These are phyloP conservation scores for Priceomyces haplophilus DNA, from an alignment of 805 yeast genomes.

Conservation along the genomic window DNA sequence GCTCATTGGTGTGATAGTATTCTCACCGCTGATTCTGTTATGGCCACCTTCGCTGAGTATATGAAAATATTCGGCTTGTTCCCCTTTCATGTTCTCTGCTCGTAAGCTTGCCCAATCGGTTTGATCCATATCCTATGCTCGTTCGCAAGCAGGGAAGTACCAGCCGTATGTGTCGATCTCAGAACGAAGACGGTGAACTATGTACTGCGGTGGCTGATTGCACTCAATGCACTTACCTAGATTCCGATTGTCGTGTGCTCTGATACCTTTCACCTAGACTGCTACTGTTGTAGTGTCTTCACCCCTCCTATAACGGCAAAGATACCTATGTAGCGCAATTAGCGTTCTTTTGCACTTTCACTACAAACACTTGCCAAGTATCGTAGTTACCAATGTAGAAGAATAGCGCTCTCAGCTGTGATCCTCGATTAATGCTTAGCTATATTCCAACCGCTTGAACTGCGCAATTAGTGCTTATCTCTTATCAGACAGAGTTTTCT, in stretches of 20 bases:
- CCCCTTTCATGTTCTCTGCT: constrained; percentile 11
- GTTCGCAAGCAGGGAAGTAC: too few relatives aligned
- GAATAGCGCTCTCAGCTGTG: neutral
- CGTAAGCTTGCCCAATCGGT: constrained; percentile 15
- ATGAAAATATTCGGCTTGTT: constrained; percentile 13
- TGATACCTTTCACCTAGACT: too few relatives aligned
- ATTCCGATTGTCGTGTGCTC: too few relatives aligned
- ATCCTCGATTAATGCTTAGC: neutral
- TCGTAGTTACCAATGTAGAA: neutral
- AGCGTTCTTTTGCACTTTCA: too few relatives aligned
- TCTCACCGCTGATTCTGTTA: neutral
- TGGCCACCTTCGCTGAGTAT: constrained; percentile 12
- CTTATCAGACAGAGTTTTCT: neutral
- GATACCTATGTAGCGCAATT: too few relatives aligned
- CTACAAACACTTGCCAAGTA: too few relatives aligned
- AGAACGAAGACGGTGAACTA: too few relatives aligned
- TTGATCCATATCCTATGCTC: constrained; percentile 13
- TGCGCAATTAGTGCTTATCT: neutral
- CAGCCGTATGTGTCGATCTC: too few relatives aligned
- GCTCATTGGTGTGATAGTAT: neutral
- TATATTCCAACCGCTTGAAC: neutral
- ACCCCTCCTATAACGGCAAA: too few relatives aligned
- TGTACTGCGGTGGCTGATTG: too few relatives aligned
- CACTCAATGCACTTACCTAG: neutral
- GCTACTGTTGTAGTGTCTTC: too few relatives aligned